These are phyloP conservation scores for Phytophthora melonis DNA, from an alignment of 352 stramenopile species.

Conservation along the genomic window DNA sequence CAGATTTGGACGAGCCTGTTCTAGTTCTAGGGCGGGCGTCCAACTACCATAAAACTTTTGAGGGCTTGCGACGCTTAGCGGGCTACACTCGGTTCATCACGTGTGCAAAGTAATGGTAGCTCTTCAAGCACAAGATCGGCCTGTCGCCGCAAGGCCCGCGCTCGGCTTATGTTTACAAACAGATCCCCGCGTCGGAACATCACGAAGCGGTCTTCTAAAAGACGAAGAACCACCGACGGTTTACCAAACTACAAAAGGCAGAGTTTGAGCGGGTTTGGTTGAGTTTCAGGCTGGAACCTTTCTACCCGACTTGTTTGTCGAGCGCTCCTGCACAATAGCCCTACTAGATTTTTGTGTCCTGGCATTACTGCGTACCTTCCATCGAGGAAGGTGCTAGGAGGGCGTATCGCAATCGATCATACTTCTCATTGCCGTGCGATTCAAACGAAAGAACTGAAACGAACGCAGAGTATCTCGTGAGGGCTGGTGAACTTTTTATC, in stretches of 20 bases:
- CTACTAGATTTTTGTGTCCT: conserved; percentile 8
- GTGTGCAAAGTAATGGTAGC: background rate
- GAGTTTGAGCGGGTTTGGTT: conserved; percentile 10
- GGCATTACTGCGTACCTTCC: conserved; percentile 5
- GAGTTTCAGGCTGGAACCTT: conserved; percentile 12
- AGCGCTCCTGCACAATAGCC: conserved; percentile 2
- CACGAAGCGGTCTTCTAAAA: background rate
- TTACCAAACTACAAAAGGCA: conserved; percentile 14
- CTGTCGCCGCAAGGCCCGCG: background rate
- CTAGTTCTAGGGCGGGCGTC: background rate
- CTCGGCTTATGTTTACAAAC: background rate
- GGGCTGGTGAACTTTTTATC: conserved; percentile 20
- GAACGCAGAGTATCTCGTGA: background rate
- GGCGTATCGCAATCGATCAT: background rate
- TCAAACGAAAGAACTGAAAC: background rate
- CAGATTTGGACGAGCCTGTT: background rate
- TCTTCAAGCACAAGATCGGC: background rate
- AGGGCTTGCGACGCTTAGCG: background rate
- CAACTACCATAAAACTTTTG: background rate
- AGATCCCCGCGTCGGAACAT: background rate
- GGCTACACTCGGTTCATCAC: background rate
- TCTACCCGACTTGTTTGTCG: conserved; percentile 14
- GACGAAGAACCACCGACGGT: background rate
- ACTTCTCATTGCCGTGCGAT: background rate
- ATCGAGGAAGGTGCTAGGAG: background rate